Conservation (phyloP, 1,139 yeast species). For the Lodderomyces theae region DNA sequence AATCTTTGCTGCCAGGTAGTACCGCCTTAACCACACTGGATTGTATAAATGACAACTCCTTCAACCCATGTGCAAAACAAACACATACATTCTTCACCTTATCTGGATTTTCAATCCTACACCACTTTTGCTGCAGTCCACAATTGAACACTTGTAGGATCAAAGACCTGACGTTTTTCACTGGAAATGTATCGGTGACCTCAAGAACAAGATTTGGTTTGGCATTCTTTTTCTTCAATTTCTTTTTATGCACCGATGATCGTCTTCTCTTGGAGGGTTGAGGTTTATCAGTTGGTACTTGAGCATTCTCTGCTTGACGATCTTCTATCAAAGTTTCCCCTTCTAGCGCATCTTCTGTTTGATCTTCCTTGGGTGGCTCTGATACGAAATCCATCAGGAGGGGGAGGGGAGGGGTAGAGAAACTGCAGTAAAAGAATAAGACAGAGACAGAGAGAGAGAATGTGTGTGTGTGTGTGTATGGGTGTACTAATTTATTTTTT, state of each 20-base stretch:
- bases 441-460: too few species aligned
- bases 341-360: too few species aligned
- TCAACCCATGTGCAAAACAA: slow-evolving; percentile 68
- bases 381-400: too few species aligned
- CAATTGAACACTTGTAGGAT: slow-evolving; percentile 47
- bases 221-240: slow-evolving; percentile 31
- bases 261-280: slow-evolving; percentile 5
- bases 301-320: too few species aligned
- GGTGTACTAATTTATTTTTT: not conserved
- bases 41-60: slow-evolving; percentile 36
- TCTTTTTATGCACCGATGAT: slow-evolving; percentile 39
- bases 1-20: slow-evolving; percentile 63
- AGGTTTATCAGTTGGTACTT: too few species aligned
- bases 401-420: too few species aligned
- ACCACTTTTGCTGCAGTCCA: slow-evolving; percentile 28
- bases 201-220: slow-evolving; percentile 25
- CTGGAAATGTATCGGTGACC: slow-evolving; percentile 23
- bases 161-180: slow-evolving; percentile 51
- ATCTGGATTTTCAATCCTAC: slow-evolving; percentile 25
- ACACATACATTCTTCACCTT: slow-evolving; percentile 48
- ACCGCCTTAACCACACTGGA: slow-evolving; percentile 45
- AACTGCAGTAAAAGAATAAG: too few species aligned
- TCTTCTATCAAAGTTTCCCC: too few species aligned
- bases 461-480: too few species aligned
- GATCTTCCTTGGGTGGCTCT: too few species aligned